Evolutionary conservation across 2,329 filamentous ascomycete species (phyloP).

Genomic region (Akanthomyces dipterigenus): DNA sequence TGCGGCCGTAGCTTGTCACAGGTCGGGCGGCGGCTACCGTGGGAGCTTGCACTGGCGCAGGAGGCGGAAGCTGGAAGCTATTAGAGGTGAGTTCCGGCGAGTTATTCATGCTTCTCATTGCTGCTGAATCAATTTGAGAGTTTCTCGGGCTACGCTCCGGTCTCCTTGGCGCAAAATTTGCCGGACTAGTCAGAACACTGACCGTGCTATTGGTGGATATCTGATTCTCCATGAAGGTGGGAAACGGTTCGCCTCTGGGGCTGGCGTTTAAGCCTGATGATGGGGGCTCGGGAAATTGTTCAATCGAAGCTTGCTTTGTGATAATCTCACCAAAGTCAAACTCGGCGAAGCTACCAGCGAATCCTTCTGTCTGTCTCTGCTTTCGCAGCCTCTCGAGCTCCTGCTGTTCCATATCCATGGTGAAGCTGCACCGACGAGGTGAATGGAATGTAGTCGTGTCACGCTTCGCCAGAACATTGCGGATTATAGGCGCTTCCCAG

Average conservation of each 20-base stretch:
- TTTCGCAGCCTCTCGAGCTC: conserved; percentile 18
- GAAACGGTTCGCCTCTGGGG: neutral
- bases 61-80: neutral
- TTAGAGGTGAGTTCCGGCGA: neutral
- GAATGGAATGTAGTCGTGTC: conserved; percentile 43
- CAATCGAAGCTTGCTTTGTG: conserved; percentile 14
- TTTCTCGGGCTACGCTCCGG: neutral
- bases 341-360: conserved; percentile 31
- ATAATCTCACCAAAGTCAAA: conserved; percentile 32
- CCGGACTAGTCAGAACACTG: neutral
- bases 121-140: neutral
- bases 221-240: neutral
- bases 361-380: conserved; percentile 23
- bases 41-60: neutral
- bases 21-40: neutral
- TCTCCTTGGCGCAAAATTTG: neutral
- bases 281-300: conserved; percentile 2
- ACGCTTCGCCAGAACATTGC: conserved; percentile 42
- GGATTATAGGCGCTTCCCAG: conserved; percentile 36
- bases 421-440: conserved; percentile 40
- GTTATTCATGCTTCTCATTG: neutral
- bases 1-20: neutral
- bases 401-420: conserved; percentile 38
- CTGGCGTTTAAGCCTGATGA: neutral
- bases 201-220: neutral